phyloP scores from a whole-genome alignment of 2,329 filamentous ascomycete species.

The Phyllosticta ampelicida region DNA sequence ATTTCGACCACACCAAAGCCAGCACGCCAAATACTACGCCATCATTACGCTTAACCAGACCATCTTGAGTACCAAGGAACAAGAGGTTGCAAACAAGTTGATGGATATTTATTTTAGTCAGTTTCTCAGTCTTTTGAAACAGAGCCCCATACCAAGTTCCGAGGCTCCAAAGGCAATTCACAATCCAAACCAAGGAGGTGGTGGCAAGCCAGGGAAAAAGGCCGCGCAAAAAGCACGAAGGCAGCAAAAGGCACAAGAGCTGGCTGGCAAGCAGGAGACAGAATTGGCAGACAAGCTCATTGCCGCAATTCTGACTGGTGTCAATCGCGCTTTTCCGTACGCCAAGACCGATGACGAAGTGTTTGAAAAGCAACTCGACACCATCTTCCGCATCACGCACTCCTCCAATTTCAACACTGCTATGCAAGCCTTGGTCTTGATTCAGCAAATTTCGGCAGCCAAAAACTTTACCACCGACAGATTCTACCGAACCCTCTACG shows the following conservation, averaged over 20 bases:
- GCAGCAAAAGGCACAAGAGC: conserved; percentile 33
- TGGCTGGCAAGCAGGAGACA: conserved; percentile 33
- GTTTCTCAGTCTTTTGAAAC: conserved; percentile 74
- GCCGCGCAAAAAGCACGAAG: conserved; percentile 36
- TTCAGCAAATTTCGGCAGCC: conserved; percentile 77
- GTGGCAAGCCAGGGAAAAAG: conserved; percentile 42
- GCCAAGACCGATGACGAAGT: conserved; percentile 67
- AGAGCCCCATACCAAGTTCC: conserved; percentile 31
- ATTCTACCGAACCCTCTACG: conserved; percentile 92
- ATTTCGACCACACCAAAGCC: conserved; percentile 74
- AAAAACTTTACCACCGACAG: conserved; percentile 77
- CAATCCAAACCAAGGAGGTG: conserved; percentile 44
- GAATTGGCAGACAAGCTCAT: conserved; percentile 85
- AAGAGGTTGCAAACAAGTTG: conserved; percentile 66
- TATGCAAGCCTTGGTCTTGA: conserved; percentile 86
- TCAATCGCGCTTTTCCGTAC: conserved; percentile 94
- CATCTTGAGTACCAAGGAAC: conserved; percentile 75
- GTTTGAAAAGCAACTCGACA: conserved; percentile 82
- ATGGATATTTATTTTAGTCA: conserved; percentile 86
- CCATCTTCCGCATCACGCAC: conserved; percentile 89
- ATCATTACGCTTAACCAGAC: conserved; percentile 97
- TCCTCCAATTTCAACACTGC: conserved; percentile 99
- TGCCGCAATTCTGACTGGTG: conserved; percentile 81
- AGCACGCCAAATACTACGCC: conserved; percentile 88
- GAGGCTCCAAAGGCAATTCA: conserved; percentile 26